These are phyloP conservation scores for Galeopsis tetrahit DNA, from an alignment of 257 asterid species.

Conservation along the genomic window DNA sequence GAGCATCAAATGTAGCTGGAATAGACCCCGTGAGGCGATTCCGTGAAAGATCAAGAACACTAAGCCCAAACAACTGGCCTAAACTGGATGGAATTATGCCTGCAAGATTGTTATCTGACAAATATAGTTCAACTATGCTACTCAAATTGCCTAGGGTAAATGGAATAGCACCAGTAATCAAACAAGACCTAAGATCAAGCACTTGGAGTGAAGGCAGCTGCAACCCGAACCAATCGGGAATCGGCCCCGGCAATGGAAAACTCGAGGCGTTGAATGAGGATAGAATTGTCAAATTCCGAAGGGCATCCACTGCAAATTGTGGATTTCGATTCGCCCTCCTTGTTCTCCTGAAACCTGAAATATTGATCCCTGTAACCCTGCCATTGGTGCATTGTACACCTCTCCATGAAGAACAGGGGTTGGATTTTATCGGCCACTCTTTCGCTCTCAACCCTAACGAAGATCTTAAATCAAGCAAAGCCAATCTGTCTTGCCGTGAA, in stretches of 20 bases:
- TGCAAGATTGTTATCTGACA: slow-evolving; percentile 67
- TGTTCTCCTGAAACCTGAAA: slow-evolving; percentile 88
- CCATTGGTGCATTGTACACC: slow-evolving; percentile 77
- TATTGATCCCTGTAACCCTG: slow-evolving; percentile 68
- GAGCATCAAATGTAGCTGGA: slow-evolving; percentile 45
- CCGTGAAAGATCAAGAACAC: slow-evolving; percentile 70
- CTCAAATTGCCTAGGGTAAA: slow-evolving; percentile 70
- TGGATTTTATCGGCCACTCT: slow-evolving; percentile 84
- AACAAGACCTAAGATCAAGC: slow-evolving; percentile 89
- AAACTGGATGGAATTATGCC: slow-evolving; percentile 70
- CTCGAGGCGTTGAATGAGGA: slow-evolving; percentile 75
- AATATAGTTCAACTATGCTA: slow-evolving; percentile 56
- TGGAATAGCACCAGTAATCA: slow-evolving; percentile 63
- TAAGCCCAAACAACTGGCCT: slow-evolving; percentile 54
- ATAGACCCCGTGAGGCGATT: slow-evolving; percentile 66
- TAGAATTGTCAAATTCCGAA: slow-evolving; percentile 66
- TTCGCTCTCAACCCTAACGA: slow-evolving; percentile 87
- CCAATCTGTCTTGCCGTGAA: slow-evolving; percentile 59
- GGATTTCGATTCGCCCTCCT: slow-evolving; percentile 71
- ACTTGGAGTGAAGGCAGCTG: slow-evolving; percentile 60
- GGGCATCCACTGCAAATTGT: slow-evolving; percentile 72
- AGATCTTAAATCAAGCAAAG: slow-evolving; percentile 86
- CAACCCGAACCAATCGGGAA: slow-evolving; percentile 86
- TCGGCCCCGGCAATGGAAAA: slow-evolving; percentile 67
- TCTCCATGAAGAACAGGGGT: slow-evolving; percentile 76